Percentiles rank a stretch among this genome's conserved stretches.
Conservation (phyloP, 495 filamentous ascomycete species). For the Clohesyomyces aquaticus region DNA sequence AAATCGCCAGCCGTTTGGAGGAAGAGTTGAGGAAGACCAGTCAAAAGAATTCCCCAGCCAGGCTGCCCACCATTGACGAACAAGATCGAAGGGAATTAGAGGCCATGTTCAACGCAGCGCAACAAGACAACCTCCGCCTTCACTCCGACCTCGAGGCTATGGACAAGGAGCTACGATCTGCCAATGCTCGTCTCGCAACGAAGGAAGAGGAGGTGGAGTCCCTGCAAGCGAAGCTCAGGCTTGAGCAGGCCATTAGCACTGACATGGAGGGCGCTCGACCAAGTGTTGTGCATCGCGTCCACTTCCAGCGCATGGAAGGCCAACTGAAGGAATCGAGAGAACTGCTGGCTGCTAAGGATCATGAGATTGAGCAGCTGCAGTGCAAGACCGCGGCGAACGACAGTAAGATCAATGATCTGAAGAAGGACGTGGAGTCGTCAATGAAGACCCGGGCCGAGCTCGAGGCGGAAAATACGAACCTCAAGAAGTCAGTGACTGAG, state of each 20-base stretch:
- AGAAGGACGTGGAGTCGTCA: constrained; percentile 2
- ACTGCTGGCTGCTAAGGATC: neutral
- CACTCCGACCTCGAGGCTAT: constrained; percentile 23
- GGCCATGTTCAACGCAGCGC: constrained; percentile 31
- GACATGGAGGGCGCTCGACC: constrained; percentile 34
- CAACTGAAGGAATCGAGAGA: constrained; percentile 22
- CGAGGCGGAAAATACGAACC: constrained; percentile 10
- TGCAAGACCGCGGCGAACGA: neutral
- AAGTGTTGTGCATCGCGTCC: constrained; percentile 26
- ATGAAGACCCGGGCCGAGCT: neutral
- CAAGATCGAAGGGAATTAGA: constrained; percentile 27
- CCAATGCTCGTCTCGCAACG: constrained; percentile 7
- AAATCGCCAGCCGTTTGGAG: constrained; percentile 13
- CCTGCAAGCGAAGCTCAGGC: constrained; percentile 16
- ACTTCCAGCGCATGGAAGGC: constrained; percentile 32
- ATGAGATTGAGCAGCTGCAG: constrained; percentile 19
- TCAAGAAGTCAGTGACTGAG: constrained; percentile 19
- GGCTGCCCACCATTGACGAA: constrained; percentile 29
- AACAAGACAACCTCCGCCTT: constrained; percentile 29
- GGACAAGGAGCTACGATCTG: constrained; percentile 21
- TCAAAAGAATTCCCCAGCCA: constrained; percentile 15
- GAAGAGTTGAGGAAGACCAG: constrained; percentile 15
- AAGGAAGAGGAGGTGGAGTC: constrained; percentile 17
- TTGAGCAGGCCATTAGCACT: constrained; percentile 29
- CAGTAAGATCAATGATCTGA: neutral